Evolutionary conservation across 495 filamentous ascomycete species (phyloP), one percentile per base, ranked within the genome.

Genomic region (Cenococcum geophilum): DNA sequence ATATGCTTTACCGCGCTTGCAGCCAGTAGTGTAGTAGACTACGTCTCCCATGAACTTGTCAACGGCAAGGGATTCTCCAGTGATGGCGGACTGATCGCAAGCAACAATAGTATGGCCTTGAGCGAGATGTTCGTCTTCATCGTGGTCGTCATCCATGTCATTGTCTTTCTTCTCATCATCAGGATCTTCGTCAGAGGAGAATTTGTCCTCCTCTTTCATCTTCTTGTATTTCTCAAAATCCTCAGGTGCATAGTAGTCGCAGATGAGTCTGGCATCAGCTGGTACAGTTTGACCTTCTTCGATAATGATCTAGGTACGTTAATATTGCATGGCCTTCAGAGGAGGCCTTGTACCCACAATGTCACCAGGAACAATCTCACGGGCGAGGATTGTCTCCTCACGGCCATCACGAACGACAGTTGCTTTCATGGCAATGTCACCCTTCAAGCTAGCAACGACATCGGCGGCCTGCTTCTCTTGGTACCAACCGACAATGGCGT

Each of bases 391-490:
- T 61, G 85, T 82, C 68, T 85, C 75, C 74, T 89, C 85, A 52
- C 78, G 74, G 59, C 88, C 87, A 73, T 89, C 79, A 67, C 88
- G 86, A 62, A 90, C 71, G 68, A 89, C 86, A 67, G 77, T 76
- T 55, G 86, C 83, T 73, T 82, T 85, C 85, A 92, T 87, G 61
- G 88, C 88, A 72, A 92, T 92, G 68, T 91, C 87, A 78, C 88
- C 88, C 77, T 89, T 90, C 45, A 92, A 76, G 60, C 78, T 82
- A 58, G 87, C 86, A 61, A 92, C 88, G 67, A 92, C 86, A 74
- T 92, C 88, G 61, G 86, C 88, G 62, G 88, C 88, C 76, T 89
- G 86, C 76, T 89, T 91, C 74, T 92, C 88, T 73, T 92, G 88
- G 74, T 91, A 92, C 82, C 87, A 92, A 77, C 88, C 88, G 71